Evolutionary conservation across 2,329 filamentous ascomycete species (phyloP), one percentile per base, ranked within the genome.

Genomic region (Catunica adiposa): DNA sequence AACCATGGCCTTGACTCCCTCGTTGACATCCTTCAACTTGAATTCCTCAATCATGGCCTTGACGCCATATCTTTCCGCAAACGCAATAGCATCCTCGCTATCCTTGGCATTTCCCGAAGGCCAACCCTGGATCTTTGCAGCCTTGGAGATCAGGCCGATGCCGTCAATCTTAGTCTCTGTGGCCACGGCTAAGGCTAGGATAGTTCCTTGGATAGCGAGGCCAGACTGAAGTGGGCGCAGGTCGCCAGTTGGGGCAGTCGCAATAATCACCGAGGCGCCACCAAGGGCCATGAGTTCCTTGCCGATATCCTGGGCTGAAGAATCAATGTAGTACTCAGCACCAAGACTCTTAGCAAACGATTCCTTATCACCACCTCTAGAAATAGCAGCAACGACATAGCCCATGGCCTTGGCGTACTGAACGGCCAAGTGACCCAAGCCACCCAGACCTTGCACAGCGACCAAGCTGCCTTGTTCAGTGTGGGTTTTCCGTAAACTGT

Each of bases 381-480:
- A 83, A 53, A 89, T 73, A 0, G 83, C 86, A 1, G 79, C 79
- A 3, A 86, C 79, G 57, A 78, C 75, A 67, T 83, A 89, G 3
- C 86, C 86, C 84, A 89, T 87, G 67, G 81, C 80, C 52, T 72
- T 72, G 3, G 84, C 84, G 64, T 83, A 89, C 65, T 89, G 84
- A 29, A 89, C 80, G 0, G 84, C 86, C 29, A 90, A 66, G 66
- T 90, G 86, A 1, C 86, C 86, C 0, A 89, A 73, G 1, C 86
- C 86, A 53, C 88, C 81, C 2, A 90, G 72, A 14, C 84, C 86
- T 59, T 89, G 80, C 22, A 81, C 64, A 22, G 76, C 78, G 0
- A 80, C 73, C 0, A 74, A 59, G 3, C 8, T 23, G 8, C 77
- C 77, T 56, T 74, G 72, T 61, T 73, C 69, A 47, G 80, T 67